Base-by-base conservation (phyloP, 2,329 filamentous ascomycete species). In the Cytospora chrysosperma region DNA sequence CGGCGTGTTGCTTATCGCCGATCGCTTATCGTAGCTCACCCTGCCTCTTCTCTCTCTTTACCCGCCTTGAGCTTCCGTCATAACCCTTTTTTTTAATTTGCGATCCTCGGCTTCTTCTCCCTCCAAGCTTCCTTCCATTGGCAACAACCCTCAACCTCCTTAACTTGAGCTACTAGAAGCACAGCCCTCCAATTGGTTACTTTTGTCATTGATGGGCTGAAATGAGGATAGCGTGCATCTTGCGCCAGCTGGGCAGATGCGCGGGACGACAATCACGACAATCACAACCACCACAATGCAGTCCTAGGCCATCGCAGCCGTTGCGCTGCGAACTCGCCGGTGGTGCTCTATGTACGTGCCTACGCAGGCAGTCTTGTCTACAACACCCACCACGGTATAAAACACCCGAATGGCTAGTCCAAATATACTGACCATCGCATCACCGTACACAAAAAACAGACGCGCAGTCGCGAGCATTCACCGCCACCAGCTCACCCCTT, bases 191-290 rank as follows among this genome's bases (percentile, higher is more conserved):
- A 47, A 24, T 47, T 4, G 55, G 50, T 52, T 3, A 10, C 61
- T 66, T 67, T 40, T n/a, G n/a, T n/a, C 37, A 24, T 63, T 56
- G 69, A 71, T 71, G 71, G 68, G 61, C 67, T 70, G 71, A 73
- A 59, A 75, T 75, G 73, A 74, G 68, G 68, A 67, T 67, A 65
- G 68, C 68, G 68, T 68, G 71, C 67, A 68, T 72, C 64, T 68
- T 72, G 67, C 69, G 72, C 69, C 68, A 67, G 54, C 62, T 68
- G 61, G 69, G 70, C 70, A 68, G 70, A 68, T 67, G 67, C 64
- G 68, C 67, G 49, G 53, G 40, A n/a, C 26, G 26, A 17, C 26
- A 30, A 17, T 53, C 57, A 58, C 32, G n/a, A 34, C 13, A 40
- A 34, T 54, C 21, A 34, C 13, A 40, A 34, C 50, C 21, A 13